Evolutionary conservation across 148 eudicot genomes (phyloP), one percentile per base, ranked within the genome.

Genomic region (Selenicereus undatus): DNA sequence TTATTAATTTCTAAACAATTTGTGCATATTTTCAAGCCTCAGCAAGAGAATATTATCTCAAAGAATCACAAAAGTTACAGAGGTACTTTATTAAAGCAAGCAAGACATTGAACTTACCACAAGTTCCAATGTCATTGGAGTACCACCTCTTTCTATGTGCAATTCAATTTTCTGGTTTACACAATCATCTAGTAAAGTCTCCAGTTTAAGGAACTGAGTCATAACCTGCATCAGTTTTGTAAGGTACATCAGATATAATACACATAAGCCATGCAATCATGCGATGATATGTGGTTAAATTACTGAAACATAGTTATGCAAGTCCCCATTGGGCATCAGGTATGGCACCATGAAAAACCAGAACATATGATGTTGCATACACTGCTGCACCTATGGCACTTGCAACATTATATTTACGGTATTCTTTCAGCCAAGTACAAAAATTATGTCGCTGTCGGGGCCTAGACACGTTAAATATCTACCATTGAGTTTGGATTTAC

Each of bases 131-230:
- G 92, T 89, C 81, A 92, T 87, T 21, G 90, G 88, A 77, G 90
- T 83, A 74, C 98, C 99, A 83, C 99, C 99, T 87, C 99, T 92
- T 88, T 97, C 94, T 87, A 97, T 88, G 82, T 91, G 93, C 81
- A 97, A 83, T 86, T 97, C 88, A 71, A 97, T 84, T 73, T 86
- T 88, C 84, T 86, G 86, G 83, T 81, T 86, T 65, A 97, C 99
- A 86, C 88, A 84, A 82, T 92, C 98, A 85, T 97, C 97, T 81
- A 97, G 86, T 85, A 92, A 80, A 77, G 87, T 92, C 89, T 97
- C 99, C 85, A 97, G 83, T 88, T 89, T 89, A 80, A 94, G 90
- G 85, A 97, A 97, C 85, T 92, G 98, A 80, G 99, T 94, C 85
- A 88, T 84, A 79, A 97, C 97, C 99, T 97, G 92, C 86, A 90